These are phyloP conservation scores for Chaetothyriales sp. DNA, from an alignment of 2,329 filamentous ascomycete genomes.

Conservation along the genomic window DNA sequence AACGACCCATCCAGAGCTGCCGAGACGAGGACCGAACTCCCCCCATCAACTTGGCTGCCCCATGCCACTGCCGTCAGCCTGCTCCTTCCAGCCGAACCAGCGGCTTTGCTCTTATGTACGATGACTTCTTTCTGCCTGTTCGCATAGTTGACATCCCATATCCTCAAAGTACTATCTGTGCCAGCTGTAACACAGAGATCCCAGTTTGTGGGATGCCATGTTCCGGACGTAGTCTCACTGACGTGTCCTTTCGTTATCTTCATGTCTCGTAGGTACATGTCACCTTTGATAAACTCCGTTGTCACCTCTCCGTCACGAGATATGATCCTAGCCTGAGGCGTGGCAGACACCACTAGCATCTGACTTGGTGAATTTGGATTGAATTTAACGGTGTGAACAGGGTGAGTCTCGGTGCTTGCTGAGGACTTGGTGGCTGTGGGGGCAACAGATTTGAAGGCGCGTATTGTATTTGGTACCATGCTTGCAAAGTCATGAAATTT, in stretches of 20 bases:
- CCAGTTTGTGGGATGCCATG: constrained; percentile 78
- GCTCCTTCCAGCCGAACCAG: constrained; percentile 75
- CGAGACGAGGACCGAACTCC: constrained; percentile 62
- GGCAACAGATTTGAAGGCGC: constrained; percentile 85
- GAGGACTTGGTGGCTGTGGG: constrained; percentile 63
- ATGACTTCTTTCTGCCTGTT: constrained; percentile 84
- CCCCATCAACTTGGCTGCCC: constrained; percentile 64
- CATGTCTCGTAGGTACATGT: constrained; percentile 97
- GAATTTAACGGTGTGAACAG: constrained; percentile 76
- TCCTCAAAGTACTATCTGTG: constrained; percentile 85
- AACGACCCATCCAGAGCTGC: constrained; percentile 80
- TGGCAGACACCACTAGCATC: constrained; percentile 76
- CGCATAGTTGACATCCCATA: constrained; percentile 93
- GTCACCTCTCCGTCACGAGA: constrained; percentile 75
- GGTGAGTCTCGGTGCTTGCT: constrained; percentile 66
- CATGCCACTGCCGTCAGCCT: constrained; percentile 89
- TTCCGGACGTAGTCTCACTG: constrained; percentile 75
- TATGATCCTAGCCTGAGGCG: constrained; percentile 79
- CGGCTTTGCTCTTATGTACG: constrained; percentile 85
- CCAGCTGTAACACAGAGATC: constrained; percentile 82
- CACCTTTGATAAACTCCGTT: constrained; percentile 86
- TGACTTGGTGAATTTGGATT: constrained; percentile 66
- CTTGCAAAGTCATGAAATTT: constrained; percentile 92
- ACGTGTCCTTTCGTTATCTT: constrained; percentile 95
- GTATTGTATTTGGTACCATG: constrained; percentile 87